phyloP scores from a whole-genome alignment of 2,329 filamentous ascomycete species.

The Dothideomycetes sp. region DNA sequence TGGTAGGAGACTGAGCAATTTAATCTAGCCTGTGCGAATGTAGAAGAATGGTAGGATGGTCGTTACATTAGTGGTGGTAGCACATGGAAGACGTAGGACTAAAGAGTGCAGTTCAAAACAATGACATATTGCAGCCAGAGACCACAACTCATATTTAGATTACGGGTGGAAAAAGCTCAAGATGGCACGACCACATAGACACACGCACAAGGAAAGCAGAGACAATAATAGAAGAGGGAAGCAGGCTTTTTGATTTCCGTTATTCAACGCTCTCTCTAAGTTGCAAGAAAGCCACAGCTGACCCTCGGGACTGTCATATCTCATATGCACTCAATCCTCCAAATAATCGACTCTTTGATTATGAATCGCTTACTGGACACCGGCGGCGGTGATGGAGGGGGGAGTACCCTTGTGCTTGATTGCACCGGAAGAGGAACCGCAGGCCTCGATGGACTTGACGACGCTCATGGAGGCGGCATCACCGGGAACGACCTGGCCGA shows the following conservation, averaged over 20 bases:
- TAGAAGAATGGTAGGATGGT: too few relatives aligned
- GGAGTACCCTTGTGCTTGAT: constrained; percentile 39
- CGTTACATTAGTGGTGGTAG: too few relatives aligned
- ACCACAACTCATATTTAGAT: too few relatives aligned
- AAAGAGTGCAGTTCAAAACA: too few relatives aligned
- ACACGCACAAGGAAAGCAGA: too few relatives aligned
- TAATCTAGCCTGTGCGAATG: too few relatives aligned
- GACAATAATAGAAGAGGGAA: neutral
- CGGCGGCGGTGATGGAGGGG: constrained; percentile 43
- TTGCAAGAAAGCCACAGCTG: neutral
- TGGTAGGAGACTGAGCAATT: too few relatives aligned
- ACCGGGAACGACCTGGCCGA: constrained; percentile 56
- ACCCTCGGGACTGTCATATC: neutral
- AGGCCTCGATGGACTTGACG: constrained; percentile 49
- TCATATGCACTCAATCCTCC: neutral
- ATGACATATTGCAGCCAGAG: too few relatives aligned
- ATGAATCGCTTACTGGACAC: constrained; percentile 22
- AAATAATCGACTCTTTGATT: neutral
- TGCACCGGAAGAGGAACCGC: constrained; percentile 42
- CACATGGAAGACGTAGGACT: too few relatives aligned
- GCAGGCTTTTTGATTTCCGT: neutral
- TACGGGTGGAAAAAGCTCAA: too few relatives aligned
- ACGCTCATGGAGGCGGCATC: constrained; percentile 42
- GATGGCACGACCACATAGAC: too few relatives aligned
- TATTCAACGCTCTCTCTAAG: neutral